phyloP scores from a whole-genome alignment of 768 basidiomycete genomes.

The Galerina marginata region DNA sequence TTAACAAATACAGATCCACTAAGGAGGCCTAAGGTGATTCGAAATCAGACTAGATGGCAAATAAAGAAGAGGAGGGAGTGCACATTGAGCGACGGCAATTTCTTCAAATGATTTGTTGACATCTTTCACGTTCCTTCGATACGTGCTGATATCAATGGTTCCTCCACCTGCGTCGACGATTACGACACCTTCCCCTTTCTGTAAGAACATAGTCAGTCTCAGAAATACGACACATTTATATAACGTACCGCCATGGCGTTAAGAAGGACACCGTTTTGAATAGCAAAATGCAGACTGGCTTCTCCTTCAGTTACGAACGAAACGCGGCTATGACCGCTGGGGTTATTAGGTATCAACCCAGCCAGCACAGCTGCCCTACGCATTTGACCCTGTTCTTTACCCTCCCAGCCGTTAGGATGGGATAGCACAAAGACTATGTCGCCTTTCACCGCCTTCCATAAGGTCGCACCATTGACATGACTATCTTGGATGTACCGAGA shows the following conservation, averaged over 20 bases:
- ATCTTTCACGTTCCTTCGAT: neutral
- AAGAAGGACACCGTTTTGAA: conserved; percentile 35
- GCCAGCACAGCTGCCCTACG: conserved; percentile 8
- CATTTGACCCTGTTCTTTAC: conserved; percentile 39
- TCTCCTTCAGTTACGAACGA: conserved; percentile 62
- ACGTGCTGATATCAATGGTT: conserved; percentile 11
- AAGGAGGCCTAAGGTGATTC: neutral
- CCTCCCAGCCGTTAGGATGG: conserved; percentile 50
- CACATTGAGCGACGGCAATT: conserved; percentile 7
- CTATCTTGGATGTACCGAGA: conserved; percentile 47
- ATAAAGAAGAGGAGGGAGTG: neutral
- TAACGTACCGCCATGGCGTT: neutral
- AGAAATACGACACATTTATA: neutral
- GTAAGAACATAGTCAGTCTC: neutral
- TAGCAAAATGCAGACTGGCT: conserved; percentile 53
- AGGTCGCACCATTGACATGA: conserved; percentile 41
- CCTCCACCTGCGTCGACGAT: conserved; percentile 9
- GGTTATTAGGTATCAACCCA: conserved; percentile 23
- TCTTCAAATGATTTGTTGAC: conserved; percentile 6
- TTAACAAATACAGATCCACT: neutral
- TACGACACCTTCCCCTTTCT: conserved; percentile 3
- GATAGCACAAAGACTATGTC: conserved; percentile 47
- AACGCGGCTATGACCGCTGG: conserved; percentile 38
- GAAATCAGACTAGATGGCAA: neutral
- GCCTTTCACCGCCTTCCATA: conserved; percentile 43